Base-by-base conservation (phyloP, 139 green algal species). In the Microglena sp. region DNA sequence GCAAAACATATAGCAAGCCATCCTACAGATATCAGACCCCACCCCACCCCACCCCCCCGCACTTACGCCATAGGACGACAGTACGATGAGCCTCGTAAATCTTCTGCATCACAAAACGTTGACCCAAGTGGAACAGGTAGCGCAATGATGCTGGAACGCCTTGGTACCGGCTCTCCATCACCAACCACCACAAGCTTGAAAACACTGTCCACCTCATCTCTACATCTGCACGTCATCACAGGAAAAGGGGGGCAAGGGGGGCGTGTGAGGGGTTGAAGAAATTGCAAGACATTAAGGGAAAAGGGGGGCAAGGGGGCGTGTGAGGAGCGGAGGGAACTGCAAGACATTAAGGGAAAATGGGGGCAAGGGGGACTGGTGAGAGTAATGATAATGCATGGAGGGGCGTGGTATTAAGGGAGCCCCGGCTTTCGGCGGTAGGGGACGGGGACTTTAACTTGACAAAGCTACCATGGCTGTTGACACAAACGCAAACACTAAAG, bases 191-290 rank as follows among this genome's bases (percentile, higher is more conserved):
- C 4, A 81, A 45, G 5, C 61, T 81, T 28, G 67, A 78, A 35
- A 86, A 81, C 18, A 82, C 22, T 3, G 79, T 86, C 79, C 79
- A 86, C 6, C 79, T 72, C 73, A 72, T 77, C 65, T 86, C 79
- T n/a, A 45, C 18, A n/a, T 45, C 75, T 85, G 74, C 45, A 60
- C 21, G 36, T 57, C n/a, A n/a, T n/a, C n/a, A 43, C 29, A 31
- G 26, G 22, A 21, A 44, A 34, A 29, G 31, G 28, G 61, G 44
- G 59, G 4, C 31, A n/a, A 18, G 11, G 40, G 11, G 40, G 11
- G 40, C 40, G 40, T 50, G 40, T 50, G 40, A 22, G 22, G 53
- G 53, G n/a, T n/a, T n/a, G n/a, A n/a, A n/a, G n/a, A n/a, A n/a
- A n/a, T n/a, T n/a, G n/a, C n/a, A n/a, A n/a, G n/a, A n/a, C n/a